phyloP scores from a whole-genome alignment of 2,329 filamentous ascomycete genomes.

The Paracamarosporium sp. region DNA sequence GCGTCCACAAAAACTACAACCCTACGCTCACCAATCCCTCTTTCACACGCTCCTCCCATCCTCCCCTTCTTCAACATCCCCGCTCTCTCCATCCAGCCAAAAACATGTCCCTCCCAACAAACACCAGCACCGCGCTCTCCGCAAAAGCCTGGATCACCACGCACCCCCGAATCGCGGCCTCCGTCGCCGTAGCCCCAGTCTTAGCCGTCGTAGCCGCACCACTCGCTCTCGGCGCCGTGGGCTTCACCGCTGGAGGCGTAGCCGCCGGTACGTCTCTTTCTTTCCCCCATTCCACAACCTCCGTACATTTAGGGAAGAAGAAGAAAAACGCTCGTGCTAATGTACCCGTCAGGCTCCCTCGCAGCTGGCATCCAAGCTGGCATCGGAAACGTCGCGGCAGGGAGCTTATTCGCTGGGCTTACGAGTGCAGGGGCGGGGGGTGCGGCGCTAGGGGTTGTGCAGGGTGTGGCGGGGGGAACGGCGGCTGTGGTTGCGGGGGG shows the following conservation, averaged over 20 bases:
- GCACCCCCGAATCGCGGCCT: constrained; percentile 16
- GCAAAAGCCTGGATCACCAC: constrained; percentile 18
- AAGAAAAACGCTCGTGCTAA: not conserved
- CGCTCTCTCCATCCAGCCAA: not conserved
- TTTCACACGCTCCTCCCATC: not conserved
- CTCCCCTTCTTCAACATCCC: not conserved
- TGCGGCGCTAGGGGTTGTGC: not conserved
- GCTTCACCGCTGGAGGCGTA: constrained; percentile 20
- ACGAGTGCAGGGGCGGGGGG: not conserved
- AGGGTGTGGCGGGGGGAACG: not conserved
- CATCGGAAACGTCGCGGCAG: constrained; percentile 1
- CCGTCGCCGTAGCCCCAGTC: constrained; percentile 13
- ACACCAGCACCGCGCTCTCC: not conserved
- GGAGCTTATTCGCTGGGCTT: not conserved
- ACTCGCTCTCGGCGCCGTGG: constrained; percentile 6
- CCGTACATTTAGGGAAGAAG: not conserved
- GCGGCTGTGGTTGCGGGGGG: not conserved
- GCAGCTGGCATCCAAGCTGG: constrained; percentile 6
- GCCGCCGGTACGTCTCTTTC: constrained; percentile 14
- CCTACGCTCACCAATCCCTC: not conserved
- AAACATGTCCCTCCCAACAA: too few relatives aligned
- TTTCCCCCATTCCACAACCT: not conserved
- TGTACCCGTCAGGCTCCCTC: not conserved
- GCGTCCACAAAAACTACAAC: too few relatives aligned
- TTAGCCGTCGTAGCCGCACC: constrained; percentile 6